Evolutionary conservation across 2,329 filamentous ascomycete genomes (phyloP), one percentile per base, ranked within the genome.

Genomic region (Cercospora sojina): DNA sequence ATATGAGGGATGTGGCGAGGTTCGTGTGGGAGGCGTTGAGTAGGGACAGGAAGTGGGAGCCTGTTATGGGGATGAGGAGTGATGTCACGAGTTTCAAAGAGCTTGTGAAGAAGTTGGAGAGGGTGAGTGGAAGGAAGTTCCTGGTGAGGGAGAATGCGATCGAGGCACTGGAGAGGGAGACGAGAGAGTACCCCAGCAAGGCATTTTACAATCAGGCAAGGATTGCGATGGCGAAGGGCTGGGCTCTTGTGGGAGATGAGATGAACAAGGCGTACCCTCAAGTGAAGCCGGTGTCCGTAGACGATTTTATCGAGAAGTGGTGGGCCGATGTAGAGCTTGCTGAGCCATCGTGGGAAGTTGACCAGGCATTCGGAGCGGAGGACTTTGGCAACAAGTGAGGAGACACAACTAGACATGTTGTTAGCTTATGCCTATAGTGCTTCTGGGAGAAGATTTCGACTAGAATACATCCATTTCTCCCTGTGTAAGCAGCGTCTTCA

Each of bases 1-100:
- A 85, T 69, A 83, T 80, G 0, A 74, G 74, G 4, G 84, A 87
- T 70, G 75, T 87, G 47, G 83, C 80, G 3, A 78, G 73, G 38
- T 85, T 83, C 62, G 77, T 84, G 5, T 79, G 78, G 7, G 78
- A 77, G 4, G 64, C 77, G 3, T 69, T 86, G 13, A 78, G 79
- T n/a, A 67, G 81, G 23, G 70, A 78, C 16, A 38, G 16, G 3
- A 76, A 76, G 23, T 86, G 84, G 84, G 79, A 81, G 2, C 75
- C 78, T 32, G 71, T 75, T 13, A 71, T 77, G 5, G 81, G 81
- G 75, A 74, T 78, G 75, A 67, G 60, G 29, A 67, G 75, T 10
- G 73, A 74, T 66, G 65, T 73, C 20, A 70, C 67, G 62, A 69
- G 66, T 18, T 76, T 71, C 59, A 66, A 62, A 10, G 74, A 76